Percentiles rank a stretch among this genome's conserved stretches.
These are phyloP conservation scores for Prinsepia uniflora DNA, from an alignment of 306 rosid genomes.

Conservation along the genomic window DNA sequence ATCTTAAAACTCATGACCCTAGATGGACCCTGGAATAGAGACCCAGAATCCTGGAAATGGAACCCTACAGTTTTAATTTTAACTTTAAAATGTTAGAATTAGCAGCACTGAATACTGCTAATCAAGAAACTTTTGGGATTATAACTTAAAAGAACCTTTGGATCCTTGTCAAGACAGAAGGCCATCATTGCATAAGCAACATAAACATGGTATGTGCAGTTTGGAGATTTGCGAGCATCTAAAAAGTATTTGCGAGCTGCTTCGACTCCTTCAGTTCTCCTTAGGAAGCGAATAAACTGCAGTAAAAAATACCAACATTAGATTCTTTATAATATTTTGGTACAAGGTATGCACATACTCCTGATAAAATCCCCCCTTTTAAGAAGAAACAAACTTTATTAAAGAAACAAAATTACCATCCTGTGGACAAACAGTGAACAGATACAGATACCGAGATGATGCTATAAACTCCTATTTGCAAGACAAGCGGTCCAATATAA, in stretches of 20 bases:
- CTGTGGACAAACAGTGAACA: no score
- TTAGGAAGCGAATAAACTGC: constrained; percentile 92
- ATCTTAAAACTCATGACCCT: background rate
- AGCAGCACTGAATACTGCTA: background rate
- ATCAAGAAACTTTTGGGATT: constrained; percentile 9
- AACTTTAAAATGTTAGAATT: no score
- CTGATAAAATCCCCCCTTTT: background rate
- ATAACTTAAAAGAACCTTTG: constrained; percentile 50
- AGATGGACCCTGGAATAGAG: background rate
- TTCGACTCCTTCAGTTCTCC: constrained; percentile 96
- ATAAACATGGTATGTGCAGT: constrained; percentile 88
- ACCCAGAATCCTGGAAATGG: background rate
- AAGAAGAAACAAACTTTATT: no score
- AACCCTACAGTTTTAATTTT: background rate
- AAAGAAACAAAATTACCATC: no score
- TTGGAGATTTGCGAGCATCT: constrained; percentile 86
- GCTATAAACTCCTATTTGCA: no score
- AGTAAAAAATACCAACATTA: constrained; percentile 36
- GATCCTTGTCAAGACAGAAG: constrained; percentile 96
- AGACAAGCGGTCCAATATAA: no score
- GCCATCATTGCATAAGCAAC: constrained; percentile 90
- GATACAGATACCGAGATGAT: no score
- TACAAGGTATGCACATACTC: background rate
- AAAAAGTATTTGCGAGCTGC: constrained; percentile 92
- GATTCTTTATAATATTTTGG: constrained; percentile 4